A percentile compares a stretch with the other conserved stretches of the same genome.
Evolutionary conservation across 2,329 filamentous ascomycete genomes (phyloP).

Genomic region (Aspergillus sp.): DNA sequence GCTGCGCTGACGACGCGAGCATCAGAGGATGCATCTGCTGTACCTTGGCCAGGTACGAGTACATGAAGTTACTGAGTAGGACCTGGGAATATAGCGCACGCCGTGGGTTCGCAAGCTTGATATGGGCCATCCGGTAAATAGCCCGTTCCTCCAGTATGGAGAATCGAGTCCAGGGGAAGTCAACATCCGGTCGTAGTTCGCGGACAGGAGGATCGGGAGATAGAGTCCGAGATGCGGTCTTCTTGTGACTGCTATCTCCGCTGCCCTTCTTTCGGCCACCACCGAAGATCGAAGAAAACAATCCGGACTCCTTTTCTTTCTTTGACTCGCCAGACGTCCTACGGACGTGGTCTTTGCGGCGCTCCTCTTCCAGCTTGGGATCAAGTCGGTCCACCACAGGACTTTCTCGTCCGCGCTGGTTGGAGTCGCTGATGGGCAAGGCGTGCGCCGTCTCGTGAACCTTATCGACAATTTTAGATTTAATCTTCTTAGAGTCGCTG

Average conservation of each 20-base stretch:
- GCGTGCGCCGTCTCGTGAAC: constrained; percentile 76
- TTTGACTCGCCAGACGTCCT: constrained; percentile 68
- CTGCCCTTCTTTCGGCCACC: constrained; percentile 85
- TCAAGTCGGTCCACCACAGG: constrained; percentile 80
- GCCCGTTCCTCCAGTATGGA: constrained; percentile 93
- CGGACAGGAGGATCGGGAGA: constrained; percentile 79
- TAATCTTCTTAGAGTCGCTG: constrained; percentile 61
- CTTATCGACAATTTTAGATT: constrained; percentile 54
- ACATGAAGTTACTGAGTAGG: constrained; percentile 98
- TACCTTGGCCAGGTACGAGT: constrained; percentile 96
- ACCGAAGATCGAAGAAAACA: constrained; percentile 93
- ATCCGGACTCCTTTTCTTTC: constrained; percentile 81
- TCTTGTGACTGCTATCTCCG: constrained; percentile 71
- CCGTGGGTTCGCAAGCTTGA: constrained; percentile 96
- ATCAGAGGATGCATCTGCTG: constrained; percentile 98
- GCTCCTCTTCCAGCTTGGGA: constrained; percentile 65
- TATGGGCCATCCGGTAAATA: constrained; percentile 98
- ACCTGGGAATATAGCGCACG: constrained; percentile 92
- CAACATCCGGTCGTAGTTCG: constrained; percentile 77
- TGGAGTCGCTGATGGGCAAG: constrained; percentile 76
- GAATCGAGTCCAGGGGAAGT: constrained; percentile 95
- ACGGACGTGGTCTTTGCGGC: constrained; percentile 74
- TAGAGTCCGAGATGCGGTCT: constrained; percentile 68
- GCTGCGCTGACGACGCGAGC: constrained; percentile 74
- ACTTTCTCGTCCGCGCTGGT: constrained; percentile 68